Conservation (phyloP, 2,329 filamentous ascomycete genomes). For the Curvularia spicifera region DNA sequence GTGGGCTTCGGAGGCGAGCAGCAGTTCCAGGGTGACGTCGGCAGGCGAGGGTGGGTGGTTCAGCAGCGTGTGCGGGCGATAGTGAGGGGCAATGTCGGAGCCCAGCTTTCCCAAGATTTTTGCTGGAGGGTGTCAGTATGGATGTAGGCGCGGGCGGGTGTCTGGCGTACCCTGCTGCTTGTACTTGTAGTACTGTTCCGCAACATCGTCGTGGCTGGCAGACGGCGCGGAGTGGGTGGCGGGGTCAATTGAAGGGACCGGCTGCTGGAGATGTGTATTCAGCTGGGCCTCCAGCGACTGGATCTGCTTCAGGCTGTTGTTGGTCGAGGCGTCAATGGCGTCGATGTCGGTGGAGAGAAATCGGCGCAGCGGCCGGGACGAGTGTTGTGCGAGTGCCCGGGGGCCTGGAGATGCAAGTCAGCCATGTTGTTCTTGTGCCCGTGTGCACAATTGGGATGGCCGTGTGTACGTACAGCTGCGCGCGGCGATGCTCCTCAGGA, state of each 20-base stretch:
- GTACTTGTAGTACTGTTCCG: constrained; percentile 53
- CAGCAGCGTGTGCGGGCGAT: constrained; percentile 71
- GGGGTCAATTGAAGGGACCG: constrained; percentile 30
- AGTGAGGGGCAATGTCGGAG: constrained; percentile 56
- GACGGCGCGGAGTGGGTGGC: constrained; percentile 24
- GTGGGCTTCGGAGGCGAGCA: constrained; percentile 60
- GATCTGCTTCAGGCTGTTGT: constrained; percentile 39
- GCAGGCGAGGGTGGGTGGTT: constrained; percentile 74
- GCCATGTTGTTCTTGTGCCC: background rate
- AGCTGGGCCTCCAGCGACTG: constrained; percentile 46
- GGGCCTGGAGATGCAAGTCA: constrained; percentile 40
- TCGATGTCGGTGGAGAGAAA: constrained; percentile 45
- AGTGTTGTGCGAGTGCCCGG: constrained; percentile 41
- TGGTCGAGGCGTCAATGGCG: constrained; percentile 39
- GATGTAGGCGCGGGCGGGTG: background rate
- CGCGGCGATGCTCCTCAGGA: constrained; percentile 51
- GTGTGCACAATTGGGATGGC: background rate
- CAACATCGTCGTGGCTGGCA: constrained; percentile 32
- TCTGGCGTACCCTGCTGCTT: constrained; percentile 49
- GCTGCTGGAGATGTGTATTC: constrained; percentile 31
- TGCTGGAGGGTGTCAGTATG: constrained; percentile 36
- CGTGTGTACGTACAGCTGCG: constrained; percentile 45
- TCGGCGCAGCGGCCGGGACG: constrained; percentile 30
- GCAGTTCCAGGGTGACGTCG: constrained; percentile 86
- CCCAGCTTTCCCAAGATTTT: constrained; percentile 49